Evolutionary conservation across 106 monocot genomes (phyloP), one percentile per base, ranked within the genome.

Genomic region (Hemerocallis citrina): DNA sequence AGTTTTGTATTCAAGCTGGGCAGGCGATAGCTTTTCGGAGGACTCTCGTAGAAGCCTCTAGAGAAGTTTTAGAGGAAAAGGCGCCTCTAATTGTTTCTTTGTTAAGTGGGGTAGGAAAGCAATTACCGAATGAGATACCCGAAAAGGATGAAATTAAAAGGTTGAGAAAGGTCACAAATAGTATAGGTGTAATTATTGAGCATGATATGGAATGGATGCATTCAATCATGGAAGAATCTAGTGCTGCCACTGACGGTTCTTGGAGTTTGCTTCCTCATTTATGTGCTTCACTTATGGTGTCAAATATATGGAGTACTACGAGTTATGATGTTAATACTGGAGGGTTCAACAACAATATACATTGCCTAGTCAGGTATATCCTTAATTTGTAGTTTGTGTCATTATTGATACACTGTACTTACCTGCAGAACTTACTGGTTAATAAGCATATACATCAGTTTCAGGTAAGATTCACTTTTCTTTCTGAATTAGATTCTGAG

Each of bases 261-360:
- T 91, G 96, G 96, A 75, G 44, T 65, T 73, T 88, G 56, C 81
- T 98, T 79, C 96, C 96, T 29, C 82, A 85, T 75, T 75, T 98
- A 25, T 98, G 65, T 71, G 80, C 91, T 57, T 42, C 84, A 43
- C 88, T 98, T 68, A 81, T 92, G 96, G 58, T 19, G 21, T 92
- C 91, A 5, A 79, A 57, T 35, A 64, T 81, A 10, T 98, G 96
- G 96, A 79, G 69, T 37, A 64, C 75, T 19, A 74, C 91, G 30
- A 52, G 29, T 65, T 92, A 70, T 75, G 70, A 92, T 85, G 79
- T 82, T 22, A 70, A 38, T 29, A 79, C 65, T 59, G 81, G 96
- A 20, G 91, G 88, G 14, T 92, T 98, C 62, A 91, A 72, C 67
- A 88, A 81, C 69, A 98, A 92, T 61, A 49, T 85, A 22, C 78